Evolutionary conservation across 345 rosid genomes (phyloP).

Genomic region (Eucalyptus cloeziana): DNA sequence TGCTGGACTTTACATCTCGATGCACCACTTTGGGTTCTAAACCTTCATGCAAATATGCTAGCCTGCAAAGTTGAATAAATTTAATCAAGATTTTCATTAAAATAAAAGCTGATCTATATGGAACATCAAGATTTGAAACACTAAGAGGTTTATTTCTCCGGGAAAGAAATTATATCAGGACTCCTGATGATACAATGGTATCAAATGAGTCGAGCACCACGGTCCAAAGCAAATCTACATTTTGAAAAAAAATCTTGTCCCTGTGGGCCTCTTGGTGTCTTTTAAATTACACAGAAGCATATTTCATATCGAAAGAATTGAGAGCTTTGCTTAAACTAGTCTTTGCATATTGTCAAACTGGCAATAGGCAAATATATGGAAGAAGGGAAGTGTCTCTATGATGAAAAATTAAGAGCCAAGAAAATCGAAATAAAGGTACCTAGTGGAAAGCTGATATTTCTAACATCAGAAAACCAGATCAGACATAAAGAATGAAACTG

Average conservation of each 20-base stretch:
- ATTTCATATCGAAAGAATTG: neutral
- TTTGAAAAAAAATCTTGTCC: neutral
- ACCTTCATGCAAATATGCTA: slow-evolving; percentile 93
- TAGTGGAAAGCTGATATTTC: neutral
- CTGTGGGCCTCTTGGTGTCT: neutral
- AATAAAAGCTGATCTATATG: neutral
- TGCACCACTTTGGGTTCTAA: slow-evolving; percentile 97
- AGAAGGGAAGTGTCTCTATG: neutral
- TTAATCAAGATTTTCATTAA: neutral
- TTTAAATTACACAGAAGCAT: neutral
- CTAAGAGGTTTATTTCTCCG: neutral
- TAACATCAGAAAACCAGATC: neutral
- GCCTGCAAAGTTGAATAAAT: slow-evolving; percentile 21
- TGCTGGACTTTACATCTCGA: slow-evolving; percentile 96
- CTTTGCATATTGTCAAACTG: neutral
- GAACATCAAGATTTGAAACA: neutral
- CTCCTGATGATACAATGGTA: neutral
- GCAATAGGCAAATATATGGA: neutral
- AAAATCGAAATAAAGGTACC: neutral
- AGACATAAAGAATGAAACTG: neutral
- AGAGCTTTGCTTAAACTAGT: neutral
- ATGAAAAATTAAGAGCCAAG: neutral
- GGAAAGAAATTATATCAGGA: neutral
- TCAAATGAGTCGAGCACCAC: neutral
- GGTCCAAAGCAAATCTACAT: neutral